Base-by-base conservation (phyloP, 257 asterid species). In the Penstemon newberryi region DNA sequence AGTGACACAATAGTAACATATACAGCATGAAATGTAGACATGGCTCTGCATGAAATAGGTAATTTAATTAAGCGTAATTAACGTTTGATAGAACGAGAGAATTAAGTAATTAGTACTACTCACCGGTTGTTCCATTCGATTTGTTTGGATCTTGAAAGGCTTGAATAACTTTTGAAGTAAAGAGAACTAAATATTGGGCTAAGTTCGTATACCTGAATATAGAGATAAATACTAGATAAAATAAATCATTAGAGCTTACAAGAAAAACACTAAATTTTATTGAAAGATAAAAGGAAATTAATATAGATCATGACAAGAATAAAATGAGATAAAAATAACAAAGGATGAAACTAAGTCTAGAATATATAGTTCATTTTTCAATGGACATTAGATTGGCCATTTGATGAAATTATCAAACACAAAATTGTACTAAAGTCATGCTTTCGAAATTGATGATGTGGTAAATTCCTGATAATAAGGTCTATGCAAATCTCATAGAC, bases 121-220 rank as follows among this genome's bases (percentile, higher is more conserved):
- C 55, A 90, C 97, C 97, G 88, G 65, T 90, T 90, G 79, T 80
- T 85, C 97, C 97, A 90, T 74, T 90, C 97, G 59, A 90, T 70
- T 71, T 83, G 92, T 53, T 69, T 81, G 59, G 83, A 43, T 71
- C 76, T 79, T 41, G 90, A 71, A 58, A 86, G 86, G 75, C 76
- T 79, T 15, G 74, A 47, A 76, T 84, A 88, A 79, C 87, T 79
- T 81, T 90, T 90, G 80, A 84, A 82, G 79, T 67, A 82, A 75
- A 67, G 60, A 45, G 84, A 75, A 58, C 88, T 78, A 50, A 82
- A 63, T 73, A 82, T 59, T 69, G 78, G 85, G 82, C 87, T 83
- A 61, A 86, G 72, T 77, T 83, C 89, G 62, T 90, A 90, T 45
- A 90, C 90, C 97, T 90, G 79, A 70, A 79, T 8, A 76, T 62